These are phyloP conservation scores for Xylariaceae sp. DNA, from an alignment of 2,329 filamentous ascomycete species.

Conservation along the genomic window DNA sequence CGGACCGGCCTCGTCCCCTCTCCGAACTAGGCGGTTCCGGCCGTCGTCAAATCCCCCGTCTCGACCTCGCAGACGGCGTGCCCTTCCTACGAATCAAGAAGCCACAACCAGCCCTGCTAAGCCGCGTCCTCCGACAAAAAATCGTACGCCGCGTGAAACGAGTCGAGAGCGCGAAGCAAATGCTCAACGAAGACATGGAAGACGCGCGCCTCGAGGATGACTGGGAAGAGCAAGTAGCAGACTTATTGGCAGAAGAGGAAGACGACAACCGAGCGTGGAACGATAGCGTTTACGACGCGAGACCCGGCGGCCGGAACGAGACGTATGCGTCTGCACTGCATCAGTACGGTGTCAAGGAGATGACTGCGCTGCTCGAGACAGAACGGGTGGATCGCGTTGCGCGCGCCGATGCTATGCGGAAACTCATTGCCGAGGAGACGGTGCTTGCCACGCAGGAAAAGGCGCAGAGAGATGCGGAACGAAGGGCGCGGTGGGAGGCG, in stretches of 20 bases:
- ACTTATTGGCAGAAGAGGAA: neutral
- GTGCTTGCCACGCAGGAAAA: conserved; percentile 24
- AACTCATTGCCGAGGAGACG: conserved; percentile 24
- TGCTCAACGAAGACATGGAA: conserved; percentile 30
- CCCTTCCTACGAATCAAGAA: conserved; percentile 63
- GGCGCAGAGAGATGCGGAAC: conserved; percentile 9
- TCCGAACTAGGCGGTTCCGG: conserved; percentile 42
- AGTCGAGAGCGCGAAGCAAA: conserved; percentile 30
- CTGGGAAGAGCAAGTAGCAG: conserved; percentile 32
- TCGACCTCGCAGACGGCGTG: conserved; percentile 50
- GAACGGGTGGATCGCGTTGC: conserved; percentile 27
- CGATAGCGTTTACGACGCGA: no score
- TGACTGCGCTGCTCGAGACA: conserved; percentile 7
- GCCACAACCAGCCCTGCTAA: conserved; percentile 56
- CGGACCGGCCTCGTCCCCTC: conserved; percentile 43
- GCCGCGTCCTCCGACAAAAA: conserved; percentile 51
- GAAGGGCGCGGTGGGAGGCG: conserved; percentile 20
- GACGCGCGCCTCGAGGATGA: conserved; percentile 33
- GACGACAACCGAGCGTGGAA: no score
- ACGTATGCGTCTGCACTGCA: conserved; percentile 14
- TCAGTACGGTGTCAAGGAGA: conserved; percentile 12
- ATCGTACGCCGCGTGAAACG: conserved; percentile 38
- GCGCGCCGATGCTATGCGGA: conserved; percentile 29
- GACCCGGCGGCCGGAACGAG: neutral
- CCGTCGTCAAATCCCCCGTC: conserved; percentile 51